A percentile compares a stretch with the other conserved stretches of the same genome.
Evolutionary conservation across 1,284 basidiomycete genomes (phyloP).

Genomic region (Cryptococcus sp.): DNA sequence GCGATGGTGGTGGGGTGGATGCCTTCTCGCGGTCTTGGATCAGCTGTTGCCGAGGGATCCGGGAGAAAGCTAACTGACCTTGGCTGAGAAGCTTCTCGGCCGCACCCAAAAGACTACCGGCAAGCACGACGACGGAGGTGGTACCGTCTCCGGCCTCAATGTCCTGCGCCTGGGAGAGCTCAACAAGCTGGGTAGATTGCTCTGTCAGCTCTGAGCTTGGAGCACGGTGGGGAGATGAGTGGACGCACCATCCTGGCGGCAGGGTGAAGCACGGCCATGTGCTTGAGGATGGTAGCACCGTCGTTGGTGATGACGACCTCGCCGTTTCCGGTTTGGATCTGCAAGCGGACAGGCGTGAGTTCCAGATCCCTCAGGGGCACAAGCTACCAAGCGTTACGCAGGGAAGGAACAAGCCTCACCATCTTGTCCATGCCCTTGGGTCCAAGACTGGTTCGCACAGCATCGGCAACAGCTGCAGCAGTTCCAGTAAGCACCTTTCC

Average conservation of each 20-base stretch:
- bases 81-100: slow-evolving; percentile 97
- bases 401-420: slow-evolving; percentile 55
- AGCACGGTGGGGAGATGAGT: neutral
- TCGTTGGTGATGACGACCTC: slow-evolving; percentile 99
- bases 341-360: slow-evolving; percentile 2
- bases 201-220: slow-evolving; percentile 10
- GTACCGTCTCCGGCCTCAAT: slow-evolving; percentile 99
- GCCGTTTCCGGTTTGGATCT: slow-evolving; percentile 97
- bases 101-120: slow-evolving; percentile 86
- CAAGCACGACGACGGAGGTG: slow-evolving; percentile 96
- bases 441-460: slow-evolving; percentile 92
- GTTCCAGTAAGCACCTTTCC: neutral
- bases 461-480: slow-evolving; percentile 85
- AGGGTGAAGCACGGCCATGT: slow-evolving; percentile 95
- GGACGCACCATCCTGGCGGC: slow-evolving; percentile 87
- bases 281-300: slow-evolving; percentile 96
- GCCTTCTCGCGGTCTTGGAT: slow-evolving; percentile 38
- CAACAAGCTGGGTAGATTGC: slow-evolving; percentile 69
- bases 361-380: neutral
- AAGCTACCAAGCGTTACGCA: too few species aligned
- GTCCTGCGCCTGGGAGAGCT: slow-evolving; percentile 96
- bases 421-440: slow-evolving; percentile 99
- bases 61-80: slow-evolving; percentile 51
- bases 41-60: neutral
- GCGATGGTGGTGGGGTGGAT: slow-evolving; percentile 98